A percentile compares a stretch with the other conserved stretches of the same genome.
Evolutionary conservation across 352 stramenopile genomes (phyloP).

Genomic region (Globisporangium emineosum): DNA sequence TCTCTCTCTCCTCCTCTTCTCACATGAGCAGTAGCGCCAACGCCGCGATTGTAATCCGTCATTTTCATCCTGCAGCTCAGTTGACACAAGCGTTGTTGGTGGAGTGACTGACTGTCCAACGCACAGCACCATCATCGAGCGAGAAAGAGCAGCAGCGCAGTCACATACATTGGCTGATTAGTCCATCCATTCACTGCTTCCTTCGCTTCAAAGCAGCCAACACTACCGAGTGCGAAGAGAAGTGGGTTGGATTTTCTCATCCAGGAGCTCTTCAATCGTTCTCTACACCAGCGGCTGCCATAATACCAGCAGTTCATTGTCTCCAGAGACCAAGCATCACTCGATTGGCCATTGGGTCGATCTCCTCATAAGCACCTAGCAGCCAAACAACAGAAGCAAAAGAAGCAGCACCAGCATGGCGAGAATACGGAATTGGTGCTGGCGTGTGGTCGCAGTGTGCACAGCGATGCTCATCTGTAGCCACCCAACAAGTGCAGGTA

Average conservation of each 20-base stretch:
- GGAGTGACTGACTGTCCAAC: not conserved
- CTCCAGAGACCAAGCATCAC: not conserved
- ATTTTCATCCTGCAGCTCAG: not conserved
- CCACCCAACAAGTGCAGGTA: not conserved
- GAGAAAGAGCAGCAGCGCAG: constrained; percentile 2
- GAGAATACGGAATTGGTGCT: constrained; percentile 12
- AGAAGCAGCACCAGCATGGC: constrained; percentile 4
- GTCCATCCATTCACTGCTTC: not conserved
- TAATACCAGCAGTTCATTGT: not conserved
- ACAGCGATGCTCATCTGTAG: not conserved
- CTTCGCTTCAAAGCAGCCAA: not conserved
- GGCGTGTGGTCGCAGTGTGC: constrained; percentile 4
- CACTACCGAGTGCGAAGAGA: not conserved
- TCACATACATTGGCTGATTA: not conserved
- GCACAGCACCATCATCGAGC: not conserved
- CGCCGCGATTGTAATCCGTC: constrained; percentile 1
- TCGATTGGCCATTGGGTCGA: not conserved
- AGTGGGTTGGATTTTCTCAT: not conserved
- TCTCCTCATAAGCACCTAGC: not conserved
- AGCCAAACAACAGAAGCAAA: not conserved
- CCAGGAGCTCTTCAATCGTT: not conserved
- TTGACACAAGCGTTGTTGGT: not conserved
- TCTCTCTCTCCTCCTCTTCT: not conserved
- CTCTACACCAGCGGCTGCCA: not conserved
- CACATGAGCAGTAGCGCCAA: not conserved